phyloP scores from a whole-genome alignment of 2,329 filamentous ascomycete genomes.

The Penicillium hesseltinei region DNA sequence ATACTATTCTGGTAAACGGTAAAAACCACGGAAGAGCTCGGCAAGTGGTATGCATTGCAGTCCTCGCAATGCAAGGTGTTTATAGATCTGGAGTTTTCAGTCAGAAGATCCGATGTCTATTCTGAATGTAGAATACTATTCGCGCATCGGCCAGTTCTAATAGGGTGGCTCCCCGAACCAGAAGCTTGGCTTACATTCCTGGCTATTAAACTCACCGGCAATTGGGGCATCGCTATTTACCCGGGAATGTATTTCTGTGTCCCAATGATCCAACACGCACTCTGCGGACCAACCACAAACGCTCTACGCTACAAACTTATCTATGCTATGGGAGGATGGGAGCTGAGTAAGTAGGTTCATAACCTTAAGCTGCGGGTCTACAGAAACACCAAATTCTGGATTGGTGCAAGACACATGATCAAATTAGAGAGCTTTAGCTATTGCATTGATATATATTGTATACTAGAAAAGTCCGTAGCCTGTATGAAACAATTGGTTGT shows the following conservation, averaged over 20 bases:
- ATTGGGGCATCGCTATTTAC: background rate
- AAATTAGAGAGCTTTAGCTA: background rate
- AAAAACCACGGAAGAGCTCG: background rate
- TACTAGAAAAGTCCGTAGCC: background rate
- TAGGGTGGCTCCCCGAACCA: background rate
- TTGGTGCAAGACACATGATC: background rate
- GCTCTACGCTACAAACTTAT: background rate
- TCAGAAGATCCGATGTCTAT: background rate
- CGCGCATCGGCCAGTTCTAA: background rate
- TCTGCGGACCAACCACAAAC: background rate
- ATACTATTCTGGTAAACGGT: background rate
- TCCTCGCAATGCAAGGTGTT: constrained; percentile 15
- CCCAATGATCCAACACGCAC: background rate
- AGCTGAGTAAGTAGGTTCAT: background rate
- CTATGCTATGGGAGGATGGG: background rate
- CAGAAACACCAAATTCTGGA: background rate
- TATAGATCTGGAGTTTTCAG: constrained; percentile 7
- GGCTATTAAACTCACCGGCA: background rate
- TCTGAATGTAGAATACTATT: background rate
- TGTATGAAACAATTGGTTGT: background rate
- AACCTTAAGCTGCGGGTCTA: background rate
- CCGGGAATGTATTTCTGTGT: background rate
- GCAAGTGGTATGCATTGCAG: constrained; percentile 11
- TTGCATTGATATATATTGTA: background rate
- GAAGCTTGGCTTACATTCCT: constrained; percentile 16